Evolutionary conservation across 2,329 filamentous ascomycete species (phyloP), one percentile per base, ranked within the genome.

Genomic region (Lecanoromycetidae sp.): DNA sequence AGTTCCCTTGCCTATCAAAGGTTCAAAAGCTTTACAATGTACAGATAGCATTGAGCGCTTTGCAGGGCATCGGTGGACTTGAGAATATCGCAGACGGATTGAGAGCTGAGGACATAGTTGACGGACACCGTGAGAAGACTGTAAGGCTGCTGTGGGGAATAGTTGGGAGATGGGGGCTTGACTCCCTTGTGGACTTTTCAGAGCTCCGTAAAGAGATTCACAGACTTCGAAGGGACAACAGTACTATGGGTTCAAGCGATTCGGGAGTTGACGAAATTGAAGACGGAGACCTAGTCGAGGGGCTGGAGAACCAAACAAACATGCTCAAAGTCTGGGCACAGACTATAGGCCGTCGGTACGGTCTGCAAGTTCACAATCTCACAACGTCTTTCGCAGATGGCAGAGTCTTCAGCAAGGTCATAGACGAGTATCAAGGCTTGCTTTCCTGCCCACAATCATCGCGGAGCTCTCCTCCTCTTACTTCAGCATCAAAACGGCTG

Each of bases 61-160:
- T 81, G 10, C 57, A 60, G n/a, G 62, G 61, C 9, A 61, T 71
- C 6, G 60, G 58, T 9, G 67, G 68, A 2, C 60, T 70, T 10
- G 63, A 59, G 3, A 56, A 59, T 10, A 64, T 71, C 10, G 58
- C 68, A 5, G 59, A 62, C 19, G 63, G 66, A 27, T 61, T 79
- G 29, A 66, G 61, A 12, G 68, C 77, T 0, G 71, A 75, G 32
- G 75, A 81, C 46, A 72, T 82, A 38, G 75, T 82, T 5, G 71
- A 80, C 54, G 78, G 78, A 2, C 76, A 80, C 54, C 71, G 78
- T 7, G 77, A 82, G 56, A 80, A 76, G 60, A 81, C 77, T 0
- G 65, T 82, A 36, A 71, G 69, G 4, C 63, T 81, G 8, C 64
- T 82, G 4, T 80, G 77, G 77, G 66, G 67, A 3, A 63, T 82